Evolutionary conservation across 2,329 filamentous ascomycete genomes (phyloP), one percentile per base, ranked within the genome.

Genomic region (Decorospora gaudefroyi): DNA sequence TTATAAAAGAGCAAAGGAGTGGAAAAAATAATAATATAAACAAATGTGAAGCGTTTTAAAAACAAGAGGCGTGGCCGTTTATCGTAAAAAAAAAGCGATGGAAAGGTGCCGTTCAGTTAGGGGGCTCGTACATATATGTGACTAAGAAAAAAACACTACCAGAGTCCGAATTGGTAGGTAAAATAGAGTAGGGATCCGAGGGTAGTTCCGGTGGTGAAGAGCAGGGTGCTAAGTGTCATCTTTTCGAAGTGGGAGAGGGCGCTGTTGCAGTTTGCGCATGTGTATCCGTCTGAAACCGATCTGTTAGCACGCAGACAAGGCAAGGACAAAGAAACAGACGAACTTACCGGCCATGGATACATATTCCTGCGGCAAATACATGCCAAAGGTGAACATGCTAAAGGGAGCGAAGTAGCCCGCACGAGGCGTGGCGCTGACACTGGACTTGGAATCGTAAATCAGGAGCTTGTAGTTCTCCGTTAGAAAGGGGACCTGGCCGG

Each of bases 401-500:
- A 72, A 78, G 2, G 75, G 71, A 11, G 70, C 73, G 29, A 87
- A 65, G 59, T 83, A 76, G 4, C 84, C 84, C 0, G 83, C 73
- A 10, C 62, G 64, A 2, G 82, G 69, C 12, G 74, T 69, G 4
- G 80, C 78, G 13, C 70, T 78, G 27, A 80, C 69, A 11, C 74
- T 76, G 49, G 75, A 76, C 18, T 73, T 71, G 6, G 78, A 74
- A 65, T 87, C 84, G 58, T 83, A 80, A 43, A 87, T 77, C 42
- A 83, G 71, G 28, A 87, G 72, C 1, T 82, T 86, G 65, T 86
- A 87, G 30, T 76, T 82, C 32, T 82, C 82, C 6, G 72, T 75
- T 23, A 84, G 66, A 39, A 85, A 72, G 5, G 78, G 78, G 6
- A 70, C 44, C 46, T 67, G 56, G 43, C 61, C 56, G 1, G 60